Conservation (phyloP, 2,329 filamentous ascomycete species). For the Parascedosporium putredinis region DNA sequence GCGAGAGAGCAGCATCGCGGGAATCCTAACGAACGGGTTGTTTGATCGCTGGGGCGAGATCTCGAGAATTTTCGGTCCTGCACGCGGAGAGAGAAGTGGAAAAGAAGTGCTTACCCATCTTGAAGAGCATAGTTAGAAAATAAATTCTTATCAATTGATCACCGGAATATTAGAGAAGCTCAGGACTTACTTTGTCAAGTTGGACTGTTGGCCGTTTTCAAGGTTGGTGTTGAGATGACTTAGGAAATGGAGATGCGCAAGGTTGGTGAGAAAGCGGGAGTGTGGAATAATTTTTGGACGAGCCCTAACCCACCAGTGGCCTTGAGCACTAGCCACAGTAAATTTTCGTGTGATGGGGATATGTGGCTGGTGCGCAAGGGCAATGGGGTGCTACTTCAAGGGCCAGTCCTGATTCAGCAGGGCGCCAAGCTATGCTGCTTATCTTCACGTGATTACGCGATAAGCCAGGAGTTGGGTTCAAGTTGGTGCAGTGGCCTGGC, state of each 20-base stretch:
- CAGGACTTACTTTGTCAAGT: conserved; percentile 40
- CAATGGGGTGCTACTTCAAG: no score
- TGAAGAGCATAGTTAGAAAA: conserved; percentile 28
- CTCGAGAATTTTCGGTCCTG: not conserved
- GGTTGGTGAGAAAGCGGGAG: conserved; percentile 6
- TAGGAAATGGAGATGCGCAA: conserved; percentile 3
- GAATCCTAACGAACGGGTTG: no score
- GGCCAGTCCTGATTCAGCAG: no score
- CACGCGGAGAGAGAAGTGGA: conserved; percentile 14
- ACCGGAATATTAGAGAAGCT: conserved; percentile 8
- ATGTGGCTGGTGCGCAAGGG: not conserved
- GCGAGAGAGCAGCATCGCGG: no score
- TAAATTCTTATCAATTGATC: conserved; percentile 11
- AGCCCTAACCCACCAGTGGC: conserved; percentile 6
- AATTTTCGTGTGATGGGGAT: not conserved
- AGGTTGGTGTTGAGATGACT: conserved; percentile 4
- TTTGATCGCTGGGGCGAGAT: not conserved
- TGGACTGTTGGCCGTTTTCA: conserved; percentile 21
- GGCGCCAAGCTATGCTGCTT: no score
- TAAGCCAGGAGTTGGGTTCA: no score
- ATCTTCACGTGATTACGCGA: not conserved
- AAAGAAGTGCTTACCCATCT: conserved; percentile 50
- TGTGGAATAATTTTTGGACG: conserved; percentile 8
- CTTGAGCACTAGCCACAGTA: not conserved
- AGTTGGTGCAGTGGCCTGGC: no score